Conservation (phyloP, 371 early-diverging fungal species). For the Lichtheimia hyalospora region DNA sequence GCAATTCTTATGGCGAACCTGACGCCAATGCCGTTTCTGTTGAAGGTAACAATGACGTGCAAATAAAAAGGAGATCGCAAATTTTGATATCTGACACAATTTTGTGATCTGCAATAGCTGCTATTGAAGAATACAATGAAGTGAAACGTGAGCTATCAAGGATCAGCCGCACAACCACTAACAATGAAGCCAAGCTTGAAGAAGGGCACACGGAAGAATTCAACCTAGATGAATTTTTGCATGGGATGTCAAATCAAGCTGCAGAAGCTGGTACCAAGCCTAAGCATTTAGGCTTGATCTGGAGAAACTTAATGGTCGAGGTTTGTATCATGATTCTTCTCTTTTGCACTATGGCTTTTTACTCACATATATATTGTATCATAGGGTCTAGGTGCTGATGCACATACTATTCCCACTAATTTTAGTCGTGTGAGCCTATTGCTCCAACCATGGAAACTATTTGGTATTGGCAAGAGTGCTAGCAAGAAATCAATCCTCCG, state of each 20-base stretch:
- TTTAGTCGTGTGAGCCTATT: slow-evolving; percentile 9
- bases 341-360: not conserved
- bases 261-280: slow-evolving; percentile 22
- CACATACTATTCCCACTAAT: slow-evolving; percentile 35
- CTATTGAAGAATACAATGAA: slow-evolving; percentile 18
- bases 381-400: slow-evolving; percentile 43
- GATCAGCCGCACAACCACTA: slow-evolving; percentile 17
- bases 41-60: slow-evolving; percentile 11
- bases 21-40: slow-evolving; percentile 24
- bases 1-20: slow-evolving; percentile 18
- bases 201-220: slow-evolving; percentile 19
- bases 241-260: slow-evolving; percentile 7
- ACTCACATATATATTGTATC: not conserved
- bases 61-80: slow-evolving; percentile 64
- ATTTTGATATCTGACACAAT: slow-evolving; percentile 34
- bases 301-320: slow-evolving; percentile 36
- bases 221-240: slow-evolving; percentile 22
- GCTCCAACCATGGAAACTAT: slow-evolving; percentile 26
- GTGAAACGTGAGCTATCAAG: slow-evolving; percentile 19
- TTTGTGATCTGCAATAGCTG: slow-evolving; percentile 8
- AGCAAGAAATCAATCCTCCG: slow-evolving; percentile 28
- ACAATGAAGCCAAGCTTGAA: slow-evolving; percentile 18
- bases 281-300: slow-evolving; percentile 34
- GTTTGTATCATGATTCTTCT: slow-evolving; percentile 4
- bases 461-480: slow-evolving; percentile 13